phyloP scores from a whole-genome alignment of 1,284 basidiomycete species.

The Cutaneotrichosporon arboriforme region DNA sequence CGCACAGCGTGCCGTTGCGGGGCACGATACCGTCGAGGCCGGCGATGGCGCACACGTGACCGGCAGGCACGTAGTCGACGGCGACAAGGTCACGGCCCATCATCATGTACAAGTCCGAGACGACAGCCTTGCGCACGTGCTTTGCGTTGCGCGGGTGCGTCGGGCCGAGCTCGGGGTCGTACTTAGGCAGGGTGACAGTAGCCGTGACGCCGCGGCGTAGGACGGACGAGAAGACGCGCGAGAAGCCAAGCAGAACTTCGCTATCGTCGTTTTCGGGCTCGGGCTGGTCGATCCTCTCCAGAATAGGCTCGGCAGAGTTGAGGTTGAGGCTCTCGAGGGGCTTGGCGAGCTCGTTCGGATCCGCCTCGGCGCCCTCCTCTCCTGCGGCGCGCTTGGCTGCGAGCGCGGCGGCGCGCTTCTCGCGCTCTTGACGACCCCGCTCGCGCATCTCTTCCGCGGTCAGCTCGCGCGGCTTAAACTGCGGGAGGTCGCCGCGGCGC shows the following conservation, averaged over 20 bases:
- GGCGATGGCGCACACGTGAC: constrained; percentile 89
- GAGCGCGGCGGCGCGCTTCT: constrained; percentile 50
- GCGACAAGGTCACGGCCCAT: constrained; percentile 92
- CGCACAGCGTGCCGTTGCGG: constrained; percentile 85
- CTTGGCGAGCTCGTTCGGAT: constrained; percentile 25
- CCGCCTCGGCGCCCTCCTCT: constrained; percentile 15
- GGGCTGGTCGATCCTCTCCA: constrained; percentile 9
- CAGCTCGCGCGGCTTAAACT: constrained; percentile 68
- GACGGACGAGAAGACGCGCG: constrained; percentile 86
- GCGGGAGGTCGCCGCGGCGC: constrained; percentile 69
- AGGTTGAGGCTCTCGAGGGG: constrained; percentile 25
- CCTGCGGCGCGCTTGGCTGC: constrained; percentile 31
- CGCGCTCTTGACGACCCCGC: constrained; percentile 61
- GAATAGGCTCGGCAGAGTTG: constrained; percentile 24
- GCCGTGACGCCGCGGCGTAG: constrained; percentile 64
- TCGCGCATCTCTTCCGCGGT: constrained; percentile 83
- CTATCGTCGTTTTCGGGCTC: constrained; percentile 10
- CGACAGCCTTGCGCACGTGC: constrained; percentile 58
- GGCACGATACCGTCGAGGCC: constrained; percentile 87
- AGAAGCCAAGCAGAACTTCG: constrained; percentile 82
- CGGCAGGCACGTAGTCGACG: constrained; percentile 80
- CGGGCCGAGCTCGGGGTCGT: constrained; percentile 62
- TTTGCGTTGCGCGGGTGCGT: constrained; percentile 66
- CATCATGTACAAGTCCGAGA: constrained; percentile 87
- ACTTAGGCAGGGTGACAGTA: constrained; percentile 82